These are phyloP conservation scores for Paraphaeosphaeria minitans DNA, from an alignment of 2,329 filamentous ascomycete species.

Conservation along the genomic window DNA sequence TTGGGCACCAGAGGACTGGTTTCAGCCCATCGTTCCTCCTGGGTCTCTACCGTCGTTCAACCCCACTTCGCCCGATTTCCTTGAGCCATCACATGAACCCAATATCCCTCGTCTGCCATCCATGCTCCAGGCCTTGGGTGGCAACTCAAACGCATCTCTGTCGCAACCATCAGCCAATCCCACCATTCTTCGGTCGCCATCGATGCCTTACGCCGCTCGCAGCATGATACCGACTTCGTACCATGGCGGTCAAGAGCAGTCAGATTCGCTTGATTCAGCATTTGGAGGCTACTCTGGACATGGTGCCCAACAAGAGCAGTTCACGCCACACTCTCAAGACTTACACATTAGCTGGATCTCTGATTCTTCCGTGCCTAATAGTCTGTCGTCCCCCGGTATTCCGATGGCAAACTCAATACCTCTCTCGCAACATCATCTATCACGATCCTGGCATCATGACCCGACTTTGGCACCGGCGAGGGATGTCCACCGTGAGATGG, in stretches of 20 bases:
- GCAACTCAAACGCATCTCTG: not conserved
- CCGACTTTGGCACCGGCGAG: not conserved
- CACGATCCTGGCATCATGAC: not conserved
- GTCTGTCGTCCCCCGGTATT: conserved; percentile 5
- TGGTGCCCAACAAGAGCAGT: not conserved
- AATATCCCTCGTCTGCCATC: conserved; percentile 25
- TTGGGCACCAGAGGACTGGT: conserved; percentile 29
- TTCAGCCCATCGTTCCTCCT: conserved; percentile 6
- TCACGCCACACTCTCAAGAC: conserved; percentile 3
- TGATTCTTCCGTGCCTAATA: conserved; percentile 2
- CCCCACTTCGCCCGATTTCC: conserved; percentile 22
- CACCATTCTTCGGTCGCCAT: conserved; percentile 1
- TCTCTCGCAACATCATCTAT: conserved; percentile 3
- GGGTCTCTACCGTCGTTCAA: not conserved
- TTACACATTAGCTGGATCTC: conserved; percentile 3
- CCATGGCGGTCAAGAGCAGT: not conserved
- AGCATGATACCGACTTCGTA: not conserved
- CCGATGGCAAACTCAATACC: not conserved
- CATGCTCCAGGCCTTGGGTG: conserved; percentile 19
- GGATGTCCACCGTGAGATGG: not conserved
- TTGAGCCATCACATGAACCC: conserved; percentile 34
- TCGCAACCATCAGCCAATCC: conserved; percentile 11
- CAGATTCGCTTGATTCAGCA: not conserved
- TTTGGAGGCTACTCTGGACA: conserved; percentile 1
- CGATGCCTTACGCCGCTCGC: not conserved